Evolutionary conservation across 768 basidiomycete species (phyloP).

Genomic region (Megacollybia marginata): DNA sequence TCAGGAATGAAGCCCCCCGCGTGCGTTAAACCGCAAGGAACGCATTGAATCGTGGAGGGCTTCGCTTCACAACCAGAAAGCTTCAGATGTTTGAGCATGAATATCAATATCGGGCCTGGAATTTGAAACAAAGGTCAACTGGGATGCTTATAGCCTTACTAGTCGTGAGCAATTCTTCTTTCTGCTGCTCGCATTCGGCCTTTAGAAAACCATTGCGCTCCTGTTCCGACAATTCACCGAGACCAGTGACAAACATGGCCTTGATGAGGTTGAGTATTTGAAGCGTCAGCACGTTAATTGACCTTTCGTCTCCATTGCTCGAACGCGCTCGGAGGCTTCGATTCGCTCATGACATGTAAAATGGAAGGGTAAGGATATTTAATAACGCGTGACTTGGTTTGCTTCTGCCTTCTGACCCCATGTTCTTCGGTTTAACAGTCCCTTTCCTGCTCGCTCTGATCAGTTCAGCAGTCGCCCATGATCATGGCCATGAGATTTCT

Average conservation of each 20-base stretch:
- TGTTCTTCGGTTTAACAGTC: too few relatives aligned
- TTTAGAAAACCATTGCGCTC: background rate
- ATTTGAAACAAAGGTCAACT: constrained; percentile 4
- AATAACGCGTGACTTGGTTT: too few relatives aligned
- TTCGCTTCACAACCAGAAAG: constrained; percentile 67
- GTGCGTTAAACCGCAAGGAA: constrained; percentile 65
- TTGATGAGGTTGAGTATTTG: too few relatives aligned
- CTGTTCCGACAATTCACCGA: background rate
- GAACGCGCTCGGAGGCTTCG: too few relatives aligned
- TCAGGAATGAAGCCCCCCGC: constrained; percentile 82
- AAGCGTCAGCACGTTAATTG: too few relatives aligned
- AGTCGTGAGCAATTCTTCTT: background rate
- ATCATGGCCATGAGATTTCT: constrained; percentile 53
- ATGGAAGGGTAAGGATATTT: too few relatives aligned
- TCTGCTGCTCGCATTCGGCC: background rate
- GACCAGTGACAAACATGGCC: background rate
- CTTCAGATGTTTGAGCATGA: constrained; percentile 89
- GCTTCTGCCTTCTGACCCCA: too few relatives aligned
- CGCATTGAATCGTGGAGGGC: constrained; percentile 69
- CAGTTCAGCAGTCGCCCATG: constrained; percentile 35
- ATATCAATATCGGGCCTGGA: constrained; percentile 77
- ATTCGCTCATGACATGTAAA: too few relatives aligned
- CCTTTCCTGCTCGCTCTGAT: too few relatives aligned
- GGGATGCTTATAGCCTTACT: constrained; percentile 1
- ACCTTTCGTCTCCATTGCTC: too few relatives aligned